Percentiles rank a stretch among this genome's conserved stretches.
Conservation (phyloP, 768 basidiomycete species). For the Suillus plorans region DNA sequence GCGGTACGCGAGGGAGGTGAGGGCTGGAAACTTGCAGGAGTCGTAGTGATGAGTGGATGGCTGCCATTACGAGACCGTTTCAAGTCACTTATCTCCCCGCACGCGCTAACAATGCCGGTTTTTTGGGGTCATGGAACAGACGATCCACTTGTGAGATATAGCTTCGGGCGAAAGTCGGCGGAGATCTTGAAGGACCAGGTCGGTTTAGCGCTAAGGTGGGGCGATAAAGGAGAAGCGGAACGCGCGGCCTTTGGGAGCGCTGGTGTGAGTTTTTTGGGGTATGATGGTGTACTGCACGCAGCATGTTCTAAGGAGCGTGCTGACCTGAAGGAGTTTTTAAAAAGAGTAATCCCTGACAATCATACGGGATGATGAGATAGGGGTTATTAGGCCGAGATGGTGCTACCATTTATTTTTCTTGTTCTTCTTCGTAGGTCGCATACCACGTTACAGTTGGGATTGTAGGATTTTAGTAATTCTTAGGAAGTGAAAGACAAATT, state of each 20-base stretch:
- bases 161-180: slow-evolving; percentile 53
- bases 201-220: slow-evolving; percentile 36
- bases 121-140: slow-evolving; percentile 85
- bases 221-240: slow-evolving; percentile 3
- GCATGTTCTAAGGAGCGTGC: slow-evolving; percentile 63
- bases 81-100: slow-evolving; percentile 56
- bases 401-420: neutral
- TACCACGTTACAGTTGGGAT: neutral
- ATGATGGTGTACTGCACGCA: slow-evolving; percentile 67
- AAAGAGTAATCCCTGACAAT: slow-evolving; percentile 47
- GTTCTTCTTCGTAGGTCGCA: neutral
- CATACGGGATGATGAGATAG: neutral
- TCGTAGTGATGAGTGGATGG: slow-evolving; percentile 79
- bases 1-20: slow-evolving; percentile 26
- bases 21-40: slow-evolving; percentile 67
- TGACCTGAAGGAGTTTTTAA: slow-evolving; percentile 72
- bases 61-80: slow-evolving; percentile 66
- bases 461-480: neutral
- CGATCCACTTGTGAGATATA: slow-evolving; percentile 70
- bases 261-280: slow-evolving; percentile 69
- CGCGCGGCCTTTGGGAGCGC: slow-evolving; percentile 9
- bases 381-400: neutral
- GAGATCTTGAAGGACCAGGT: slow-evolving; percentile 55
- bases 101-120: slow-evolving; percentile 64
- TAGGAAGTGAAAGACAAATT: neutral